A percentile compares a stretch with the other conserved stretches of the same genome.
Evolutionary conservation across 2,329 filamentous ascomycete species (phyloP).

Genomic region (Alternaria tenuissima): DNA sequence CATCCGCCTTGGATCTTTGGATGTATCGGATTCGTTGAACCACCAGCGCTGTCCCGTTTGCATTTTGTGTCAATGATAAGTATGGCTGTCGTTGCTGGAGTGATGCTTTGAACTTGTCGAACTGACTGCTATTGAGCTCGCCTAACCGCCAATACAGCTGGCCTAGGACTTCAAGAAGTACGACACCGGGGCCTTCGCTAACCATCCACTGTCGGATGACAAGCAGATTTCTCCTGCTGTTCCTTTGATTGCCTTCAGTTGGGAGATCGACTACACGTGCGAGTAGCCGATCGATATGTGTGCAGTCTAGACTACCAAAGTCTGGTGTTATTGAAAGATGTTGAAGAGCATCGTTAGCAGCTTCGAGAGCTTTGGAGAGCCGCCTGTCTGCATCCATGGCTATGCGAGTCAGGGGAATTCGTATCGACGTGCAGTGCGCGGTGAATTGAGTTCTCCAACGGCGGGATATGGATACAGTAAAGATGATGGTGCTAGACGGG

Average conservation of each 20-base stretch:
- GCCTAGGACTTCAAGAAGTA: constrained; percentile 45
- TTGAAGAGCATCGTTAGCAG: constrained; percentile 46
- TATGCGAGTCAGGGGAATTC: constrained; percentile 19
- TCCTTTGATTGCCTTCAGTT: constrained; percentile 46
- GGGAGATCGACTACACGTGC: constrained; percentile 47
- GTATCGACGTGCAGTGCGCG: constrained; percentile 14
- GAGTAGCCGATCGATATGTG: constrained; percentile 45
- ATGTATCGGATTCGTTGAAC: constrained; percentile 46
- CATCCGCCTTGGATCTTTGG: constrained; percentile 44
- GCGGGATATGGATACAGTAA: neutral
- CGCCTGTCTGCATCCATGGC: constrained; percentile 43
- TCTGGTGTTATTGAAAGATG: constrained; percentile 46
- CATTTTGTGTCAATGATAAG: constrained; percentile 37
- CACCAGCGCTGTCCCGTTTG: constrained; percentile 34
- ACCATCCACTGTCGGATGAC: constrained; percentile 49
- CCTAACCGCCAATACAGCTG: constrained; percentile 47
- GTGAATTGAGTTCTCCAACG: neutral
- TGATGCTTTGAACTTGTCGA: constrained; percentile 44
- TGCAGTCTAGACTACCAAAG: constrained; percentile 42
- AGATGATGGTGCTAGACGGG: neutral
- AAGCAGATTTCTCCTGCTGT: constrained; percentile 45
- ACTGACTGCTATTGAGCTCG: constrained; percentile 49
- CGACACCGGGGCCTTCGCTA: constrained; percentile 43
- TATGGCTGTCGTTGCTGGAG: constrained; percentile 41
- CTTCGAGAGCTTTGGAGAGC: constrained; percentile 43